Base-by-base conservation (phyloP, 805 yeast species). In the Pichia thaimueangensis region DNA sequence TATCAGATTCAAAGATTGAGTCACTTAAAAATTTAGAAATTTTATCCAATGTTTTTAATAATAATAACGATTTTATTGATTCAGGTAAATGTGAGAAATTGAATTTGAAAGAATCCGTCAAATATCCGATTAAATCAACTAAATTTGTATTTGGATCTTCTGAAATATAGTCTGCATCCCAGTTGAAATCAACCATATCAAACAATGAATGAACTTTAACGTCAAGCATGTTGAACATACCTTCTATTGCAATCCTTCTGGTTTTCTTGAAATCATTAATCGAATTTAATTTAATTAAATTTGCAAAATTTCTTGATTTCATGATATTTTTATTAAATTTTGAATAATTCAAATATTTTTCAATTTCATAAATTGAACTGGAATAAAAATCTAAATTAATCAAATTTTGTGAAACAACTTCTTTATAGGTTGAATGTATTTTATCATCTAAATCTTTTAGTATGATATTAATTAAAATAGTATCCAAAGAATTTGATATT, bases 381-480 rank as follows among this genome's bases (percentile, higher is more conserved):
- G 85, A 71, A 59, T 89, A 91, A 59, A 85, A 86, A 57, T 91
- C 96, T 54, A 91, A 67, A 59, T 93, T 88, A 45, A 93, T 82
- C 51, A 86, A 70, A 51, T 86, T 86, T 65, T 93, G 97, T 0
- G 96, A 82, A 22, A 87, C 74, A 51, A 87, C 89, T 61, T 91
- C 97, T 56, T 95, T 85, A 48, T 88, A 84, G 11, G 82, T 76
- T 2, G 88, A 73, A 50, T 77, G 73, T 37, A 83, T 71, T 47
- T 79, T 78, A 12, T 72, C 70, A 43, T 75, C 71, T 37, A 85
- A 75, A 46, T 80, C 76, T 31, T 69, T 69, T 51, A 86, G 74
- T 1, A 91, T 83, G 2, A 85, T 76, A 34, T 75, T 73, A 16
- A 75, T 72, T 47, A 89, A 68, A n/a, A 87, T 74, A 19, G 65